These are phyloP conservation scores for Pleurotus giganteus DNA, from an alignment of 768 basidiomycete genomes.

Conservation along the genomic window DNA sequence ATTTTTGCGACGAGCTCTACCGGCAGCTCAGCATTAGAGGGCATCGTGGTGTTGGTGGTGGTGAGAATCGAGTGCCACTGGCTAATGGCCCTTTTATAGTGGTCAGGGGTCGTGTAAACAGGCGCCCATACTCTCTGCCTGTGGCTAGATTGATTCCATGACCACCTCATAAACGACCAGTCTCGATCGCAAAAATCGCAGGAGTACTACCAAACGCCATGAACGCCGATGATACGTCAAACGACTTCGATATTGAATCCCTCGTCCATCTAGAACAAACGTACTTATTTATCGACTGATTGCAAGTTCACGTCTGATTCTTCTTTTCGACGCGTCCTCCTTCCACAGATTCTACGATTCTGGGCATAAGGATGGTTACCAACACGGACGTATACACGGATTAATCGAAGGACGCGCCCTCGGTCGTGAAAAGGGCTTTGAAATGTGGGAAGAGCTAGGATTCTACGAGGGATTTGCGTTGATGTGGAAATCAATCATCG, in stretches of 20 bases:
- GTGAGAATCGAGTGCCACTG: no score
- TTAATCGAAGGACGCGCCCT: conserved; percentile 88
- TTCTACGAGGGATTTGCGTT: conserved; percentile 86
- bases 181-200: no score
- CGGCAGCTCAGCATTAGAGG: no score
- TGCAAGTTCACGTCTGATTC: background rate
- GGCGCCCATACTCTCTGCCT: no score
- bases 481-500: conserved; percentile 61
- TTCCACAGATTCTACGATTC: conserved; percentile 69
- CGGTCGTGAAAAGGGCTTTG: conserved; percentile 87
- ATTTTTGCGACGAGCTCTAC: no score
- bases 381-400: conserved; percentile 87
- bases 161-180: no score
- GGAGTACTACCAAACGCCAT: no score
- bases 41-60: no score
- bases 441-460: conserved; percentile 97
- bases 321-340: conserved; percentile 8
- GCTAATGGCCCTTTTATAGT: no score
- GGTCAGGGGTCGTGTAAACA: no score
- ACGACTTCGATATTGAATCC: conserved; percentile 55
- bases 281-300: conserved; percentile 28
- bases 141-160: no score
- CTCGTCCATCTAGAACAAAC: conserved; percentile 64
- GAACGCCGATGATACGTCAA: background rate
- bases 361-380: conserved; percentile 76